These are phyloP conservation scores for Wickerhamia fluorescens DNA, from an alignment of 805 yeast genomes.

Conservation along the genomic window DNA sequence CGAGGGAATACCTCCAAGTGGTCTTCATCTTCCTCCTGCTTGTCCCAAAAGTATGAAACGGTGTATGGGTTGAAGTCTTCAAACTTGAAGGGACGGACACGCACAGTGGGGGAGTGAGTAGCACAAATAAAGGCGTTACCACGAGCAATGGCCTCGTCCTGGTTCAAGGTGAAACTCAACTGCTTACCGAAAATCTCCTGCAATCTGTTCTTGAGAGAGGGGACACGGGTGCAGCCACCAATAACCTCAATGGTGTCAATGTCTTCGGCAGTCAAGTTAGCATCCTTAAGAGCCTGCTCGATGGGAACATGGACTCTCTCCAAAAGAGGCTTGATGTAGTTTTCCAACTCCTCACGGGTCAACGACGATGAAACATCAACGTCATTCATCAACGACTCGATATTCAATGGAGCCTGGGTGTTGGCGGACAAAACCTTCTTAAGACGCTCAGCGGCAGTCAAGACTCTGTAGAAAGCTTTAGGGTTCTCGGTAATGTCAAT, in stretches of 20 bases:
- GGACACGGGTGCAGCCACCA: conserved; percentile 99
- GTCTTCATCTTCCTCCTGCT: conserved; percentile 84
- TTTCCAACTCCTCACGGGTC: conserved; percentile 90
- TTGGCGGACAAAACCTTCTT: conserved; percentile 97
- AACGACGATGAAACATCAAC: conserved; percentile 87
- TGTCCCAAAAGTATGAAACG: conserved; percentile 92
- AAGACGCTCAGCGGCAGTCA: conserved; percentile 84
- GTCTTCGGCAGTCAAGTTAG: conserved; percentile 65
- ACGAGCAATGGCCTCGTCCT: conserved; percentile 98
- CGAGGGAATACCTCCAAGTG: conserved; percentile 95
- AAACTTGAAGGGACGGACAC: conserved; percentile 98
- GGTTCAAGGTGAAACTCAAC: conserved; percentile 91
- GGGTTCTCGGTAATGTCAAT: conserved; percentile 87
- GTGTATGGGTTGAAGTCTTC: conserved; percentile 91
- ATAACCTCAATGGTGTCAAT: conserved; percentile 89
- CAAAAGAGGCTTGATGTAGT: conserved; percentile 74
- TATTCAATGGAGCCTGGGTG: conserved; percentile 85
- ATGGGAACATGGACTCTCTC: conserved; percentile 72
- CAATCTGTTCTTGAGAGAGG: conserved; percentile 78
- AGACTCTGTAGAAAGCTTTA: conserved; percentile 90
- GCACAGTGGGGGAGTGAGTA: conserved; percentile 95
- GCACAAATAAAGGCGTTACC: conserved; percentile 99
- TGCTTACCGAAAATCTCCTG: conserved; percentile 61
- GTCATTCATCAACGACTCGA: conserved; percentile 96
- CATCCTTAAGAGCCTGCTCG: conserved; percentile 72